Conservation (phyloP, 306 rosid species). For the Albizia julibrissin region DNA sequence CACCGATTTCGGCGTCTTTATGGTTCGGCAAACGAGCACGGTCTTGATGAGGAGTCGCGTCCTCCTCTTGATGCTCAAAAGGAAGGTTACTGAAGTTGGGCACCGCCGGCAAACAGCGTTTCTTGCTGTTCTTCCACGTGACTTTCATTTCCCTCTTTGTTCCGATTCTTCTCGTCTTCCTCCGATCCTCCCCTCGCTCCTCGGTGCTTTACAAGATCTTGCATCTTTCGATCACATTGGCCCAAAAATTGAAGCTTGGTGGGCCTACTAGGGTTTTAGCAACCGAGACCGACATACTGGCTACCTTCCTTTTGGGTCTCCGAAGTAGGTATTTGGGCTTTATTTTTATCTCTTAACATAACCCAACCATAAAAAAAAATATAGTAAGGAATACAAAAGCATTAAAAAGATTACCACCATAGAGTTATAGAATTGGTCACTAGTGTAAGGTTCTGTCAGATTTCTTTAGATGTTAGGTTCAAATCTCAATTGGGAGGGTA, state of each 20-base stretch:
- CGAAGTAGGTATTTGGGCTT: background rate
- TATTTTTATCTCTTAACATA: too few relatives aligned
- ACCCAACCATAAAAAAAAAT: background rate
- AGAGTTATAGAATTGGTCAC: too few relatives aligned
- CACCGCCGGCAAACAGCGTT: conserved; percentile 38
- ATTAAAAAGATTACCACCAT: too few relatives aligned
- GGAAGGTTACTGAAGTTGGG: conserved; percentile 44
- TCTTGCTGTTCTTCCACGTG: conserved; percentile 50
- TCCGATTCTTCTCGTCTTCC: background rate
- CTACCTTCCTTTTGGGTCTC: background rate
- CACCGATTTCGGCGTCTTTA: background rate
- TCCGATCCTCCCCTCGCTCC: background rate
- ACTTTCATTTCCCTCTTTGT: conserved; percentile 43
- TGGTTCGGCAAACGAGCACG: background rate
- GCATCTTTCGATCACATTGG: background rate
- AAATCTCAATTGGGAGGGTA: too few relatives aligned
- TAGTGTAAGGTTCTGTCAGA: too few relatives aligned
- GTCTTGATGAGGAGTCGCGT: background rate
- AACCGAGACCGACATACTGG: background rate
- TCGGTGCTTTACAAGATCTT: background rate
- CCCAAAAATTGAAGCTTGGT: too few relatives aligned
- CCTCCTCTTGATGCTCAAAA: conserved; percentile 33
- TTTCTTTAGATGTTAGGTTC: too few relatives aligned
- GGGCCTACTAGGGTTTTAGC: background rate
- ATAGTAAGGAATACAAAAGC: background rate